phyloP scores from a whole-genome alignment of 2,329 filamentous ascomycete species.

The Sarocladium kiliense region DNA sequence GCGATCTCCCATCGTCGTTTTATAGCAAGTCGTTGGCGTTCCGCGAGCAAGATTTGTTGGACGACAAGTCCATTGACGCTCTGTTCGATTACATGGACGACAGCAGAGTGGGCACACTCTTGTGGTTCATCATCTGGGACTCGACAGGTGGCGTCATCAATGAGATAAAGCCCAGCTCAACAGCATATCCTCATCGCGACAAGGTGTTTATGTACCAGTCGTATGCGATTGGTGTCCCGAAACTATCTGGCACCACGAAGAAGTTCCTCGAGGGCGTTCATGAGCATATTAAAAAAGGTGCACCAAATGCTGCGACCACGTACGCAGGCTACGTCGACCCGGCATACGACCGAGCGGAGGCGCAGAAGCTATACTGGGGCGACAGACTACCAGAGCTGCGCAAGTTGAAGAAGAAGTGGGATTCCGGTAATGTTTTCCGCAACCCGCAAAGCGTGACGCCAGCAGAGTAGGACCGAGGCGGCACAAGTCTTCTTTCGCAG shows the following conservation, averaged over 20 bases:
- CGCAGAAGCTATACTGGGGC: conserved; percentile 51
- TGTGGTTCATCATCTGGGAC: conserved; percentile 61
- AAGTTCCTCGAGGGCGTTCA: conserved; percentile 49
- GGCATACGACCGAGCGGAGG: conserved; percentile 31
- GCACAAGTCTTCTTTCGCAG: not conserved
- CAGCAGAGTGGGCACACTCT: conserved; percentile 41
- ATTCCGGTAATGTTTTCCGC: conserved; percentile 50
- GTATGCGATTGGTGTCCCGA: conserved; percentile 48
- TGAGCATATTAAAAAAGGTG: conserved; percentile 30
- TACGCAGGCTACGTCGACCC: conserved; percentile 63
- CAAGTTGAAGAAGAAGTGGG: conserved; percentile 45
- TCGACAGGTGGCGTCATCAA: conserved; percentile 54
- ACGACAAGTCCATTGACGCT: conserved; percentile 35
- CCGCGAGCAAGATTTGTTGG: conserved; percentile 40
- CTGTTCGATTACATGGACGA: conserved; percentile 51
- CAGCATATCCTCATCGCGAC: conserved; percentile 56
- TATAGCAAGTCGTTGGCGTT: conserved; percentile 55
- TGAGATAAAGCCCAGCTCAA: conserved; percentile 50
- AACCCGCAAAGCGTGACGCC: conserved; percentile 52
- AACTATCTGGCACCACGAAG: conserved; percentile 39
- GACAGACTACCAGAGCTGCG: conserved; percentile 42
- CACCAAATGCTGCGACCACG: conserved; percentile 37
- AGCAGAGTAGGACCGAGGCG: conserved; percentile 9
- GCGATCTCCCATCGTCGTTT: conserved; percentile 44
- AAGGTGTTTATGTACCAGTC: conserved; percentile 60